Evolutionary conservation across 2,329 filamentous ascomycete species (phyloP), one percentile per base, ranked within the genome.

Genomic region (Monosporascus sp.): DNA sequence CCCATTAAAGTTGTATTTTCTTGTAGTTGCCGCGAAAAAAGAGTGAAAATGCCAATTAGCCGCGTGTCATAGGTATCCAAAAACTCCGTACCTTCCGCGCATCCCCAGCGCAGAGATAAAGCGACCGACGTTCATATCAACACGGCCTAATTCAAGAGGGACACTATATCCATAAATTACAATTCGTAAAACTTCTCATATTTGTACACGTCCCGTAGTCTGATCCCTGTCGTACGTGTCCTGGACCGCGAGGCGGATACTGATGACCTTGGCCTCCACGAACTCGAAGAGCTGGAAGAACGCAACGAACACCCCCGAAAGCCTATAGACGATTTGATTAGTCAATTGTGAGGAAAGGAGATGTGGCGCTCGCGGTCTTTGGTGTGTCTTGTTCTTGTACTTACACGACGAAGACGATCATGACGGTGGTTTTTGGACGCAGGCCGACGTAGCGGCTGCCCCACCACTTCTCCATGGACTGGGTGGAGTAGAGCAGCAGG

Each of bases 401-500:
- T 58, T 57, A 65, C 63, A 63, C 55, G 41, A 65, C 57, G 24
- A 59, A 58, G 40, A 61, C 61, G 26, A 65, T 65, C 38, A 63
- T 52, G 22, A 60, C 61, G 50, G 63, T 62, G 16, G 63, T 65
- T 45, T 58, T 59, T 47, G 60, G 52, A 60, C 63, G 57, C 11
- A 65, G 54, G 17, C 63, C 63, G 37, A 65, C 59, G 27, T 63
- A 65, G n/a, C 58, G 55, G 3, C 58, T 58, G 43, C 61, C 63
- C 63, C 63, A 65, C 60, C 60, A 65, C 7, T 61, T 60, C 26
- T 63, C 61, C 61, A 65, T 65, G 52, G 61, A 59, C 49, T 61
- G 61, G 31, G 58, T 60, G n/a, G 63, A 65, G 51, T 63, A 62
- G 40, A 63, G 56, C 22, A 65, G 57, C 20, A 65, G 57, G 5